phyloP scores from a whole-genome alignment of 2,329 filamentous ascomycete species.

The Grosmannia clavigera region DNA sequence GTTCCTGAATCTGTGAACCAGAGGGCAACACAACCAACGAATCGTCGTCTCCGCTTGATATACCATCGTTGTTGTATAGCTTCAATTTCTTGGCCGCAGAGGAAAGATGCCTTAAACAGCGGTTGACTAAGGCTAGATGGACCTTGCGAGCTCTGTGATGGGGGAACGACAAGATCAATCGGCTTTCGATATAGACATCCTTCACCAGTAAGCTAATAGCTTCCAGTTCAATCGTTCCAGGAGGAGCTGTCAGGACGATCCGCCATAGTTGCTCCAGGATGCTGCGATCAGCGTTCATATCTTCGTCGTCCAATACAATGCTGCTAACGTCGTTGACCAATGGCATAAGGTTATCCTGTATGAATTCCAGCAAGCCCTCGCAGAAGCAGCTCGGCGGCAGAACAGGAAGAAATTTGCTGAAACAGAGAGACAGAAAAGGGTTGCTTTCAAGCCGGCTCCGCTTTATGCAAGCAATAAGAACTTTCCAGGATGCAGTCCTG shows the following conservation, averaged over 20 bases:
- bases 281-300: constrained; percentile 36
- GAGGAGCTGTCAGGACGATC: constrained; percentile 58
- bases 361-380: constrained; percentile 48
- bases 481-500: constrained; percentile 56
- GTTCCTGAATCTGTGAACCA: constrained; percentile 34
- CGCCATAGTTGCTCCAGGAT: constrained; percentile 69
- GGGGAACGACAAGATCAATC: constrained; percentile 36
- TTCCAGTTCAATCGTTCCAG: constrained; percentile 50
- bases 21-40: constrained; percentile 38
- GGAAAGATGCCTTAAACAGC: constrained; percentile 60
- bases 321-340: constrained; percentile 31
- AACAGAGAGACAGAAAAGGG: constrained; percentile 41
- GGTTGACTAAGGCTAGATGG: constrained; percentile 59
- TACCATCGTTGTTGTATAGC: constrained; percentile 26
- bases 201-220: constrained; percentile 60
- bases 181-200: constrained; percentile 53
- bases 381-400: constrained; percentile 48
- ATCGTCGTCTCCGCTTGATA: constrained; percentile 33
- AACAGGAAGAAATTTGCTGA: constrained; percentile 42
- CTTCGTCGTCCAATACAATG: constrained; percentile 35
- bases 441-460: constrained; percentile 40
- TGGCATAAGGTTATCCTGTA: constrained; percentile 37
- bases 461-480: constrained; percentile 39
- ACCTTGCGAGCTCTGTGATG: constrained; percentile 38
- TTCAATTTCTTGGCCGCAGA: constrained; percentile 48